Evolutionary conservation across 192 early-diverging fungal species (phyloP).

Genomic region (Backusella circina): DNA sequence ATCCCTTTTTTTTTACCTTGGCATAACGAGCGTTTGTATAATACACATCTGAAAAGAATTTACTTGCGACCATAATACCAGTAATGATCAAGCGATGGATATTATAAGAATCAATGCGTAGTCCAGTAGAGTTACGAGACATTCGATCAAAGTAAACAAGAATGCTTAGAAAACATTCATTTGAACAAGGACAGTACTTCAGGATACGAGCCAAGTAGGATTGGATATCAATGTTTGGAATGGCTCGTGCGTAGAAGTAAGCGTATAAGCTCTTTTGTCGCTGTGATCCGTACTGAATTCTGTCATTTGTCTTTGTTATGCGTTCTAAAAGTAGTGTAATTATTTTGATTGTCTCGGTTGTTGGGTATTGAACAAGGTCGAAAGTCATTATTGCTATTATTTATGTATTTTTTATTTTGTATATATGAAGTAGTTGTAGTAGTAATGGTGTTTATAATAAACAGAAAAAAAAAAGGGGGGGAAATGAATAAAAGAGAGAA

Average conservation of each 20-base stretch:
- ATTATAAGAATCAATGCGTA: slow-evolving; percentile 80
- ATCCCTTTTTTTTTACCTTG: slow-evolving; percentile 42
- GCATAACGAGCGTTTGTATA: slow-evolving; percentile 89
- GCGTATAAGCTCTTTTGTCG: slow-evolving; percentile 41
- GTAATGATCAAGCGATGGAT: slow-evolving; percentile 91
- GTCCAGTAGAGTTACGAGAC: slow-evolving; percentile 45
- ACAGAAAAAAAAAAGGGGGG: not conserved
- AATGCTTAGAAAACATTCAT: slow-evolving; percentile 82
- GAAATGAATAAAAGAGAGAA: not conserved
- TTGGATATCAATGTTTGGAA: slow-evolving; percentile 83
- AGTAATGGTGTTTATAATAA: not conserved
- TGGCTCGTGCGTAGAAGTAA: slow-evolving; percentile 84
- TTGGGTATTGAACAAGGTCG: slow-evolving; percentile 47
- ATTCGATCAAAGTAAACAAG: slow-evolving; percentile 89
- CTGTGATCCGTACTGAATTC: slow-evolving; percentile 25
- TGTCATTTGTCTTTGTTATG: slow-evolving; percentile 9
- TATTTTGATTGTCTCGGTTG: slow-evolving; percentile 52
- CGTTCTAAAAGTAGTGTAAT: slow-evolving; percentile 23
- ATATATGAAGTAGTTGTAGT: slow-evolving; percentile 40
- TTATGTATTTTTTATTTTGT: slow-evolving; percentile 4
- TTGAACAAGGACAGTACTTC: slow-evolving; percentile 88
- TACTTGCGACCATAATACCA: slow-evolving; percentile 82
- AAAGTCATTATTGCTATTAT: slow-evolving; percentile 51
- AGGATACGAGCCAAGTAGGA: slow-evolving; percentile 81
- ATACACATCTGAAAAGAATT: slow-evolving; percentile 89